Evolutionary conservation across 2,329 filamentous ascomycete species (phyloP), one percentile per base, ranked within the genome.

Genomic region (Aspergillus novoparasiticus): DNA sequence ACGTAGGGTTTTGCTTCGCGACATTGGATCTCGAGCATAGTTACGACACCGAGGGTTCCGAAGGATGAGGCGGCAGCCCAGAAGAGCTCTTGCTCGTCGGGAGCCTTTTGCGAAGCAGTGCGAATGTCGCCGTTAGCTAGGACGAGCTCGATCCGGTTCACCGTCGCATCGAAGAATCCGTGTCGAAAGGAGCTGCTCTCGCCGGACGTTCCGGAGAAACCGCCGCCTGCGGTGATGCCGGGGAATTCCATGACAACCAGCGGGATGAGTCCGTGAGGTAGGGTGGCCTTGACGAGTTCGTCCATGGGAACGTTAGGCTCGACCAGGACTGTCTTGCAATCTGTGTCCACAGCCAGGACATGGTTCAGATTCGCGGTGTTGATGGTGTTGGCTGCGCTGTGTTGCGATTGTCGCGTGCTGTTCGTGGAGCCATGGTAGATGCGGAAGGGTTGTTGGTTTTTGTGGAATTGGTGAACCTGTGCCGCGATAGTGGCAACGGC

Each of bases 381-480:
- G 60, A 94, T 82, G 11, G 87, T 85, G 69, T 85, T 86, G 72
- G 66, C 58, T 43, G 61, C 55, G 6, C 60, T 65, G 56, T 67
- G 82, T 23, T 80, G 78, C 9, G 83, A 82, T 30, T 84, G 83
- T 9, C 91, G 87, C 43, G 91, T 93, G 76, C 87, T 91, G 79
- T 92, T 93, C 30, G 90, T 93, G 0, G 89, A 88, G 64, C 91
- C 91, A 77, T 93, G 90, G 69, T 88, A 90, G 72, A 93, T 89
- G n/a, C 90, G 85, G 76, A 91, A 93, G 2, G 89, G 85, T 72
- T 84, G 78, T 60, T 83, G 76, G 51, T 80, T 80, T 14, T 80
- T 75, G 71, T 84, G 72, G 75, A 86, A 87, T 8, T 71, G 58
- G 6, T 59, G 48, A 11, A 68, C 67, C n/a, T 65, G 60, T 4